phyloP scores from a whole-genome alignment of 225 moss, liverwort and hornwort genomes.

The Sphagnum contortum region DNA sequence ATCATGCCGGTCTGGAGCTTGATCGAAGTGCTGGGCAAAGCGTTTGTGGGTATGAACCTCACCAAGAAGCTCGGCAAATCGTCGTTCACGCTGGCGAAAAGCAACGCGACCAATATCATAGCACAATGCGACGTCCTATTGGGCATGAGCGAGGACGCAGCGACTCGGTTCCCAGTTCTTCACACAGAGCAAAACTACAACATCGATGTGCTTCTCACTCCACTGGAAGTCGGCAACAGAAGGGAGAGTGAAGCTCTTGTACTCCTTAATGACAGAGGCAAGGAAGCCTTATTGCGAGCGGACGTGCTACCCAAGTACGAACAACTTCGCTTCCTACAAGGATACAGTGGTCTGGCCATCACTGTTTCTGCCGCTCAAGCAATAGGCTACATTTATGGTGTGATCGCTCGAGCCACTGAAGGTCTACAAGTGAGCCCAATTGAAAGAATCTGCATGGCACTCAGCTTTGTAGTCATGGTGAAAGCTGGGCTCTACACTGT shows the following conservation, averaged over 20 bases:
- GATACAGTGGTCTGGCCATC: slow-evolving; percentile 46
- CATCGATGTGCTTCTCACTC: slow-evolving; percentile 44
- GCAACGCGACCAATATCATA: slow-evolving; percentile 44
- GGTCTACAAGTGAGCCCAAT: slow-evolving; percentile 31
- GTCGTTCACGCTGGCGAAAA: slow-evolving; percentile 40
- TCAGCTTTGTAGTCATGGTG: slow-evolving; percentile 40
- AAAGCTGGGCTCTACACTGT: slow-evolving; percentile 42
- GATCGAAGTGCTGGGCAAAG: slow-evolving; percentile 45
- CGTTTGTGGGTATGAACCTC: slow-evolving; percentile 45
- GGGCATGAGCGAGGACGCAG: slow-evolving; percentile 49
- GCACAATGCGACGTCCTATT: slow-evolving; percentile 46
- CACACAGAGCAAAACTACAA: slow-evolving; percentile 54
- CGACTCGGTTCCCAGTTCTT: slow-evolving; percentile 34
- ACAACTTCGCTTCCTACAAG: slow-evolving; percentile 46
- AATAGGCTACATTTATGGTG: slow-evolving; percentile 37
- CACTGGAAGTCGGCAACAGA: slow-evolving; percentile 40
- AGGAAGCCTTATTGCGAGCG: slow-evolving; percentile 38
- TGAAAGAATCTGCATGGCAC: slow-evolving; percentile 38
- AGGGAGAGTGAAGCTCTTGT: slow-evolving; percentile 41
- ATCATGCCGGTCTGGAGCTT: slow-evolving; percentile 58
- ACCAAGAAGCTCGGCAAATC: slow-evolving; percentile 27
- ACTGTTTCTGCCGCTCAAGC: slow-evolving; percentile 41
- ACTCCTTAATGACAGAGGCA: slow-evolving; percentile 39
- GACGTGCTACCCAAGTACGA: slow-evolving; percentile 48
- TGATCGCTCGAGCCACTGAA: slow-evolving; percentile 27